A percentile compares a stretch with the other conserved stretches of the same genome.
Evolutionary conservation across 2,329 filamentous ascomycete genomes (phyloP).

Genomic region (Pseudodiploospora longispora): DNA sequence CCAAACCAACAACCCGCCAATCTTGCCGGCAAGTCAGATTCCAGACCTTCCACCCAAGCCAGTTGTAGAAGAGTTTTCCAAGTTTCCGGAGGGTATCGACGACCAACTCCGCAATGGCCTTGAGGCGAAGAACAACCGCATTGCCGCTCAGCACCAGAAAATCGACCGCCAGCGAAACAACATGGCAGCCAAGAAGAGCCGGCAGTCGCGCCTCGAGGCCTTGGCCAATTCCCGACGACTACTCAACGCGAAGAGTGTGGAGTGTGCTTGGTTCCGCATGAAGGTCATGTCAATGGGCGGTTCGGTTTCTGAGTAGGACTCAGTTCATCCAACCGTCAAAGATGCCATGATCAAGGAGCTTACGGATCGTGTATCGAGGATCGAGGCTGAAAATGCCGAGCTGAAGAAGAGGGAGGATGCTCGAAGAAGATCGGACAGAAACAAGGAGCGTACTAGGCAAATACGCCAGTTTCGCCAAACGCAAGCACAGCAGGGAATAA

Average conservation of each 20-base stretch:
- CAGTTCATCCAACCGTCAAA: slow-evolving; percentile 11
- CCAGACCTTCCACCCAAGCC: slow-evolving; percentile 20
- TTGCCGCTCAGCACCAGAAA: slow-evolving; percentile 16
- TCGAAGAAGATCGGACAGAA: slow-evolving; percentile 13
- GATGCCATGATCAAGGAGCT: slow-evolving; percentile 14
- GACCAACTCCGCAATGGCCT: slow-evolving; percentile 8
- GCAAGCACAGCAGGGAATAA: too few relatives aligned
- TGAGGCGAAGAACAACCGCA: slow-evolving; percentile 17
- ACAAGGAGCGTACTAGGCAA: not conserved
- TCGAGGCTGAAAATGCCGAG: slow-evolving; percentile 11
- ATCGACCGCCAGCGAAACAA: slow-evolving; percentile 29
- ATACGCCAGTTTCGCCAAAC: too few relatives aligned
- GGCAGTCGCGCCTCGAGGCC: slow-evolving; percentile 21
- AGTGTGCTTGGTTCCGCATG: slow-evolving; percentile 20
- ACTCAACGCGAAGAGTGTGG: slow-evolving; percentile 15
- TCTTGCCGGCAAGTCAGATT: slow-evolving; percentile 19
- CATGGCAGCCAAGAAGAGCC: slow-evolving; percentile 28
- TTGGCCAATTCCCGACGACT: slow-evolving; percentile 14
- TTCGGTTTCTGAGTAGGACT: slow-evolving; percentile 13
- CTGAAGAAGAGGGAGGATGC: slow-evolving; percentile 14
- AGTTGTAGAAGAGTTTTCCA: slow-evolving; percentile 11
- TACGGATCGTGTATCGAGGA: slow-evolving; percentile 9
- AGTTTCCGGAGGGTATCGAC: slow-evolving; percentile 11
- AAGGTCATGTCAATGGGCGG: slow-evolving; percentile 18
- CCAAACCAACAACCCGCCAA: slow-evolving; percentile 17